These are phyloP conservation scores for Endothia cerciana DNA, from an alignment of 2,329 filamentous ascomycete species.

Conservation along the genomic window DNA sequence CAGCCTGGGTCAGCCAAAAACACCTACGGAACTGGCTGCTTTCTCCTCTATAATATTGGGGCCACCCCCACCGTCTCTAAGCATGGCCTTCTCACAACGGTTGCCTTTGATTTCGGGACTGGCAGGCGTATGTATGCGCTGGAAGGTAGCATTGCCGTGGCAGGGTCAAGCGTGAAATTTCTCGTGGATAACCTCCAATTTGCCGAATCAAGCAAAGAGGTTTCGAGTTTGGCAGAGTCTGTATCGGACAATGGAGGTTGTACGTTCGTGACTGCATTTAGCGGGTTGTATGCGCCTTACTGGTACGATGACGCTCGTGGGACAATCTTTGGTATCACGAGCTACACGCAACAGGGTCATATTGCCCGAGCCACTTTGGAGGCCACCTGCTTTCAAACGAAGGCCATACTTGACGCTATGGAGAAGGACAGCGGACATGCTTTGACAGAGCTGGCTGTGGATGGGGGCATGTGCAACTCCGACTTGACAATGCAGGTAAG, in stretches of 20 bases:
- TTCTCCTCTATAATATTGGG: constrained; percentile 82
- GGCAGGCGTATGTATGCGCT: constrained; percentile 72
- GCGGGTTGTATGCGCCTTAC: constrained; percentile 80
- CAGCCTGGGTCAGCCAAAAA: constrained; percentile 78
- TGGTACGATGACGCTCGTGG: constrained; percentile 85
- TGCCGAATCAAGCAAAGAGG: constrained; percentile 52
- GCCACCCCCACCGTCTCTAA: constrained; percentile 77
- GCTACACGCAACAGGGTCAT: constrained; percentile 76
- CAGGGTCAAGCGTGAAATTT: constrained; percentile 76
- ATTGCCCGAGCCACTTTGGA: constrained; percentile 80
- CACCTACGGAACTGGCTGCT: constrained; percentile 85
- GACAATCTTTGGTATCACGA: constrained; percentile 78
- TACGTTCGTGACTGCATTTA: constrained; percentile 80
- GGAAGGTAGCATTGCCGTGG: constrained; percentile 78
- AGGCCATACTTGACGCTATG: constrained; percentile 81
- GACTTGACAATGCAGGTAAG: constrained; percentile 73
- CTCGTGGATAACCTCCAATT: constrained; percentile 61
- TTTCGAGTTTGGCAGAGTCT: constrained; percentile 51
- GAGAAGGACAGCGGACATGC: constrained; percentile 77
- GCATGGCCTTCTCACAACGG: constrained; percentile 76
- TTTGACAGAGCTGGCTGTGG: constrained; percentile 75
- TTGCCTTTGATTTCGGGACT: constrained; percentile 76
- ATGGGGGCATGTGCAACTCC: constrained; percentile 82
- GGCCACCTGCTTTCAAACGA: constrained; percentile 82
- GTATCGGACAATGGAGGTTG: constrained; percentile 73